Evolutionary conservation across 2,329 filamentous ascomycete genomes (phyloP).

Genomic region (Arthrinium puccinioides): DNA sequence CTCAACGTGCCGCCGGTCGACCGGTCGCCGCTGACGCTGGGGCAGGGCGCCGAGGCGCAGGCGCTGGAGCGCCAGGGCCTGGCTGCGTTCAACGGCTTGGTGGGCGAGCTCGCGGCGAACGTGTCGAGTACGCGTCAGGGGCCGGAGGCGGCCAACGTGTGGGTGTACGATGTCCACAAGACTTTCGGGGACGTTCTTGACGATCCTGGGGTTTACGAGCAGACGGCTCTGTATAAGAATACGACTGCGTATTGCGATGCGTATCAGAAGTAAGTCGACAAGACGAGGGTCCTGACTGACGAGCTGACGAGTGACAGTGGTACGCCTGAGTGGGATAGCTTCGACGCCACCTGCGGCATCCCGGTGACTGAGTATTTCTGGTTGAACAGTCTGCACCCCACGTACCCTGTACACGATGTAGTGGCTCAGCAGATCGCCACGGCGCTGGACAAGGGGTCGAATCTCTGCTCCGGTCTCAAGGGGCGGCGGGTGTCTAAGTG

Average conservation of each 20-base stretch:
- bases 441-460: not conserved
- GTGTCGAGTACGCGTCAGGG: constrained; percentile 27
- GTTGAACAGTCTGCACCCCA: constrained; percentile 58
- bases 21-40: constrained; percentile 39
- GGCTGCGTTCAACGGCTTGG: constrained; percentile 40
- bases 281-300: no score
- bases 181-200: constrained; percentile 47
- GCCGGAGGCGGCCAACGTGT: constrained; percentile 35
- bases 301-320: no score
- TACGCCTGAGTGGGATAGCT: constrained; percentile 32
- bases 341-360: constrained; percentile 38
- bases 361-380: constrained; percentile 58
- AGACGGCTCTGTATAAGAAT: constrained; percentile 47
- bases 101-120: constrained; percentile 31
- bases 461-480: no score
- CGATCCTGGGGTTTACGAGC: constrained; percentile 37
- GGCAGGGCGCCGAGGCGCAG: constrained; percentile 26
- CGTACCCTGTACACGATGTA: constrained; percentile 53
- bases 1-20: constrained; percentile 53
- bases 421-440: constrained; percentile 42
- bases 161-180: constrained; percentile 43
- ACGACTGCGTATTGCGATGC: constrained; percentile 45
- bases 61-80: constrained; percentile 35
- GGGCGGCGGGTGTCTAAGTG: no score
- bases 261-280: constrained; percentile 43